Evolutionary conservation across 371 early-diverging fungal genomes (phyloP).

Genomic region (Mucor lusitanicus): DNA sequence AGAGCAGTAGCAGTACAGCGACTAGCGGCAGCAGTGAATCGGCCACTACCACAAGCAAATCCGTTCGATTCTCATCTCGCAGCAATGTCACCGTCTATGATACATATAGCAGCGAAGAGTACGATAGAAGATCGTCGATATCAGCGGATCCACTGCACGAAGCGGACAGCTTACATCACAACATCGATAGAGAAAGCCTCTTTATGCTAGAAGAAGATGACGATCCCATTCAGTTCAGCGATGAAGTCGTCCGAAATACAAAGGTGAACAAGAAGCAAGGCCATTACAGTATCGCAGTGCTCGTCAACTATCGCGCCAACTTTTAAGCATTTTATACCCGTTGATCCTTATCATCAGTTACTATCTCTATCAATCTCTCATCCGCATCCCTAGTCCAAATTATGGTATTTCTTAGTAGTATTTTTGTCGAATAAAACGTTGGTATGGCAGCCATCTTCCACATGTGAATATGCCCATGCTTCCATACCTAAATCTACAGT

Average conservation of each 20-base stretch:
- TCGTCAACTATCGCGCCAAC: conserved; percentile 28
- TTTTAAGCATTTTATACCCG: conserved; percentile 15
- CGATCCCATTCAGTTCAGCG: conserved; percentile 15
- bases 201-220: conserved; percentile 3
- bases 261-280: conserved; percentile 30
- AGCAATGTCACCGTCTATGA: conserved; percentile 17
- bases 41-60: conserved; percentile 5
- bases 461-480: neutral
- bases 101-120: conserved; percentile 27
- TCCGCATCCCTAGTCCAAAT: neutral
- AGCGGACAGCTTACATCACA: conserved; percentile 11
- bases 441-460: neutral
- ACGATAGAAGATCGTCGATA: conserved; percentile 24
- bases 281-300: conserved; percentile 28
- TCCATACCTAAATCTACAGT: neutral
- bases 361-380: neutral
- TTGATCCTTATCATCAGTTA: neutral
- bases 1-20: neutral
- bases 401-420: neutral
- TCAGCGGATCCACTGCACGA: neutral
- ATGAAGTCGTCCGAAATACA: conserved; percentile 30
- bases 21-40: neutral
- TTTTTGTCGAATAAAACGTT: neutral
- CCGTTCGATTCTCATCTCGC: conserved; percentile 19
- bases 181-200: neutral